Evolutionary conservation across 2,329 filamentous ascomycete genomes (phyloP).

Genomic region (Paraphaeosphaeria minitans): DNA sequence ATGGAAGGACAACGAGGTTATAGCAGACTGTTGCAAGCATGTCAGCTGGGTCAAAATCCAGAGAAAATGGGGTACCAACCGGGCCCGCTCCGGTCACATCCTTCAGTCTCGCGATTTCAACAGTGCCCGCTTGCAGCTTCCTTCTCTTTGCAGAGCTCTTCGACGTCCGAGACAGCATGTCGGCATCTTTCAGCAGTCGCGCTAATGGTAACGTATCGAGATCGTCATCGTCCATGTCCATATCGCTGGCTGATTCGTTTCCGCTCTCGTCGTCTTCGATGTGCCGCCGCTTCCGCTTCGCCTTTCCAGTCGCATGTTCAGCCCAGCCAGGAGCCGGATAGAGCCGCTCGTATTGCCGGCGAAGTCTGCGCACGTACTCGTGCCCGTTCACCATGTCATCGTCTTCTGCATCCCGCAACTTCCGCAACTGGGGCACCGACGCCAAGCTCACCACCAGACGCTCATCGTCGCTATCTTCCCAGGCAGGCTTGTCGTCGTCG

Average conservation of each 20-base stretch:
- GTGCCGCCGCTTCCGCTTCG: constrained; percentile 55
- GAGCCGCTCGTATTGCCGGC: constrained; percentile 73
- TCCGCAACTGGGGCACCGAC: constrained; percentile 74
- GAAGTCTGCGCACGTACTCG: constrained; percentile 81
- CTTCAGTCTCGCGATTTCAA: constrained; percentile 88
- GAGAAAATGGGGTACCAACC: constrained; percentile 46
- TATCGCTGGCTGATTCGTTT: constrained; percentile 61
- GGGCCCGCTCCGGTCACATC: constrained; percentile 81
- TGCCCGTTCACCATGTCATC: constrained; percentile 87
- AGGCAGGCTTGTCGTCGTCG: constrained; percentile 62
- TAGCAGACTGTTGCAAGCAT: constrained; percentile 60
- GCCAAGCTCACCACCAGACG: constrained; percentile 82
- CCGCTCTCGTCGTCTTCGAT: constrained; percentile 49
- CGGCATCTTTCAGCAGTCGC: constrained; percentile 75
- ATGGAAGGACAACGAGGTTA: constrained; percentile 88
- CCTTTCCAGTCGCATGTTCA: constrained; percentile 49
- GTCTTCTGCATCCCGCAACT: constrained; percentile 77
- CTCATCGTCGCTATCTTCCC: constrained; percentile 97
- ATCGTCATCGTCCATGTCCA: constrained; percentile 53
- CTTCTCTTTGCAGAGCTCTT: constrained; percentile 62
- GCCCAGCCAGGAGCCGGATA: constrained; percentile 69
- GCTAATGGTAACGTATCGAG: constrained; percentile 78
- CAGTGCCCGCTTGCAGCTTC: constrained; percentile 81
- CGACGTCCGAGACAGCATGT: constrained; percentile 64
- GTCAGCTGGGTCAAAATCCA: constrained; percentile 19